A percentile compares a stretch with the other conserved stretches of the same genome.
These are phyloP conservation scores for Chenopodium album DNA, from an alignment of 148 eudicot genomes.

Conservation along the genomic window DNA sequence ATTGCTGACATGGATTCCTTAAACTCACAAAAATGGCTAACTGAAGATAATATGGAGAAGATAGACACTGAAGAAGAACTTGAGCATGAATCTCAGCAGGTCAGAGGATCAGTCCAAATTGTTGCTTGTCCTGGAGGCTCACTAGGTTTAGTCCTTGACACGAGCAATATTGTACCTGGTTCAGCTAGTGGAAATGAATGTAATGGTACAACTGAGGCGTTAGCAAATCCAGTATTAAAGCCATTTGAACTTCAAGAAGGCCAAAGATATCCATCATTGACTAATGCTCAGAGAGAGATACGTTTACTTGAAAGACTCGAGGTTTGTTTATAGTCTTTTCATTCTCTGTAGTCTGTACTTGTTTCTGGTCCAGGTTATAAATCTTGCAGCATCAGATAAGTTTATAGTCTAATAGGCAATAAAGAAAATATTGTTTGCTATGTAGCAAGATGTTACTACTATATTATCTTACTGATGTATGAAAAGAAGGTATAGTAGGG, in stretches of 20 bases:
- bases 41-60: constrained; percentile 25
- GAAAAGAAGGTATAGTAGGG: background rate
- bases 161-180: constrained; percentile 27
- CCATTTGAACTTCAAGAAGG: constrained; percentile 52
- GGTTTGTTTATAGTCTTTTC: constrained; percentile 53
- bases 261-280: constrained; percentile 72
- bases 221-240: constrained; percentile 37
- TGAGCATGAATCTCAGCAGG: constrained; percentile 28
- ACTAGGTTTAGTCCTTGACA: constrained; percentile 24
- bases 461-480: no score
- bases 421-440: background rate
- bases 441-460: background rate
- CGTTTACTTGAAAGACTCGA: constrained; percentile 70
- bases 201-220: constrained; percentile 33
- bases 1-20: constrained; percentile 31
- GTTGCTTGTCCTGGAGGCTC: constrained; percentile 32
- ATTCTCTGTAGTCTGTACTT: background rate
- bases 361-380: constrained; percentile 5
- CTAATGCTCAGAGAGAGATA: constrained; percentile 76
- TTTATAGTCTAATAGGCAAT: background rate
- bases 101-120: constrained; percentile 30
- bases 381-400: background rate
- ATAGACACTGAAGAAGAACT: constrained; percentile 36
- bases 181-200: constrained; percentile 29
- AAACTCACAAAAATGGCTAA: constrained; percentile 34